Evolutionary conservation across 306 rosid genomes (phyloP), one percentile per base, ranked within the genome.

Genomic region (Elaeagnus macrophylla): DNA sequence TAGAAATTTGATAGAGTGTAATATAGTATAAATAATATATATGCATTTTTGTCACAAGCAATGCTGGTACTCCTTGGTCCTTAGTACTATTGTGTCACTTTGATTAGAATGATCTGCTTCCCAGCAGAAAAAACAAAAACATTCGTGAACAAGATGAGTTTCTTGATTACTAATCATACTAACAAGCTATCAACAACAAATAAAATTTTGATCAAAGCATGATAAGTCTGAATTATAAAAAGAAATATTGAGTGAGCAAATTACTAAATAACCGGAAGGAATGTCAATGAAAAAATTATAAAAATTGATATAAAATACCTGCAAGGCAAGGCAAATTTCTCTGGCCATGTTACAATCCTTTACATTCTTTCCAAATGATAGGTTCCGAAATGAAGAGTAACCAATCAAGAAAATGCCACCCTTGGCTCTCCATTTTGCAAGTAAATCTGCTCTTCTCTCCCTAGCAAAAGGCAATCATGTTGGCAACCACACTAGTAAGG

Each of bases 321-420:
- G 99, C 76, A 91, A 78, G 64, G 91, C 86, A 55, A 52, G 71
- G 60, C 81, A 80, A 65, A 86, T 82, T 72, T 87, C 93, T 71
- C 65, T 68, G 18, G 99, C 96, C 51, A 67, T 48, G 43, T 80
- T 71, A 50, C 84, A 78, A 74, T 84, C 95, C 79, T 82, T 91
- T 67, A 82, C 83, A 66, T 84, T 54, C 81, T 87, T 91, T 64
- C 89, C 95, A 61, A 84, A 67, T 53, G 95, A 86, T 64, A 91
- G 73, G 59, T 80, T 91, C 45, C 99, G 90, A 71, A 91, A 87
- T 67, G 95, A 81, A 48, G 82, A 6, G 71, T 91, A 91, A 55
- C 99, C 93, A 65, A 91, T 87, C 67, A 91, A 60, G 78, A 91
- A 87, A 37, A 91, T 77, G 43, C 99, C 99, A 60, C 99, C 99